Conservation (phyloP, 208 protist genomes). For the Borovskyia barvae region DNA sequence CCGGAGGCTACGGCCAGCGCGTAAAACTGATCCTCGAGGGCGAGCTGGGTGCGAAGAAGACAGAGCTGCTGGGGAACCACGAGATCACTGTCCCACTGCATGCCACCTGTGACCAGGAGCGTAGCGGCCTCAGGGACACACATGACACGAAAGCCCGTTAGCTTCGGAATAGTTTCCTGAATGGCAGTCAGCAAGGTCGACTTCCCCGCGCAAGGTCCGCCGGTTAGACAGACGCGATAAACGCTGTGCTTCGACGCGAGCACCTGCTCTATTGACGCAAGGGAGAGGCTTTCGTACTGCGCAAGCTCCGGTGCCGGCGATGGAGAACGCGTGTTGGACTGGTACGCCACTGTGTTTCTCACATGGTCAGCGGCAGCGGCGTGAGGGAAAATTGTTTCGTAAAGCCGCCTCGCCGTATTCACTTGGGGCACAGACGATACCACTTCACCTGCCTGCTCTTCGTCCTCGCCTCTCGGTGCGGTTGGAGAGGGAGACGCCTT, state of each 20-base stretch:
- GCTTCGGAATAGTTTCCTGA: constrained; percentile 55
- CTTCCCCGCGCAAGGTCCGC: constrained; percentile 84
- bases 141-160: constrained; percentile 69
- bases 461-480: neutral
- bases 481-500: constrained; percentile 20
- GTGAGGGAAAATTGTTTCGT: too few species aligned
- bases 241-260: constrained; percentile 52
- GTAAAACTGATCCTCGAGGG: constrained; percentile 80
- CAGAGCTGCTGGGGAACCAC: constrained; percentile 57
- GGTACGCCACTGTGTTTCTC: constrained; percentile 13
- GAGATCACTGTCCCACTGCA: constrained; percentile 52
- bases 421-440: neutral
- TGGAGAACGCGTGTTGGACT: constrained; percentile 40
- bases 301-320: constrained; percentile 49
- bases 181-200: constrained; percentile 69
- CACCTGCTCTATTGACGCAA: constrained; percentile 42
- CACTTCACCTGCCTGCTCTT: neutral
- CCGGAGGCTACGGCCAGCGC: constrained; percentile 45
- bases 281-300: constrained; percentile 43
- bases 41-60: constrained; percentile 66
- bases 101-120: constrained; percentile 67
- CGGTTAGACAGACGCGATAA: constrained; percentile 74
- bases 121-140: constrained; percentile 83
- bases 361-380: neutral
- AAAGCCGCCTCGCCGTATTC: too few species aligned